Evolutionary conservation across 2,329 filamentous ascomycete species (phyloP).

Genomic region (Alternaria viburni): DNA sequence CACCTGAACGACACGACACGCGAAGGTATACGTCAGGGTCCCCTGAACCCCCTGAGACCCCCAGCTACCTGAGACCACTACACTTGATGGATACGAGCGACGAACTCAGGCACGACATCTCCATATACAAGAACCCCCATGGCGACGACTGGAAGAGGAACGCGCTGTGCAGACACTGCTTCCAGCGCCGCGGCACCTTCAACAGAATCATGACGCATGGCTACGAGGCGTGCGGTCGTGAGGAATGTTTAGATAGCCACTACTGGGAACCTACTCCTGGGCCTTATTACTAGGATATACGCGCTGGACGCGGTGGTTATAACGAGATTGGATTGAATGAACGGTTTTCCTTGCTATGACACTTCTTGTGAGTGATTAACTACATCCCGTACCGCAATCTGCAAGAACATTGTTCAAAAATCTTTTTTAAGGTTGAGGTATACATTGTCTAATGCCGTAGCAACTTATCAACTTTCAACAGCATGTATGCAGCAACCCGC

Average conservation of each 20-base stretch:
- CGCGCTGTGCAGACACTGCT: constrained; percentile 38
- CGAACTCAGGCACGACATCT: constrained; percentile 15
- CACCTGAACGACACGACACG: not conserved
- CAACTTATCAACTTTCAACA: not conserved
- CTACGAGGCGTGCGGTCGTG: constrained; percentile 37
- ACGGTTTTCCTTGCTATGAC: not conserved
- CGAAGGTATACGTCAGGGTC: constrained; percentile 5
- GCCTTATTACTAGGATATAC: not conserved
- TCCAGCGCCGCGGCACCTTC: constrained; percentile 33
- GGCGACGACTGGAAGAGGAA: constrained; percentile 28
- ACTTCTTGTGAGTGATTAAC: not conserved
- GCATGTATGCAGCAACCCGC: not conserved
- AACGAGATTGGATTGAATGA: not conserved
- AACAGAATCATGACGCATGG: constrained; percentile 27
- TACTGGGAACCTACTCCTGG: constrained; percentile 31
- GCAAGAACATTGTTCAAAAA: not conserved
- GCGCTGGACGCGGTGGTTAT: not conserved
- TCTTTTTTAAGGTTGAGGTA: not conserved
- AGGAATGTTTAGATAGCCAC: constrained; percentile 34
- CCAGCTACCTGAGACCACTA: constrained; percentile 31
- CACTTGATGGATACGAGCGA: constrained; percentile 32
- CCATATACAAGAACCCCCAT: constrained; percentile 35
- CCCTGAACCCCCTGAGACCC: constrained; percentile 19
- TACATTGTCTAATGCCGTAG: not conserved
- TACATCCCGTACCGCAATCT: not conserved